Conservation (phyloP, 148 eudicot genomes). For the Nepenthes gracilis region DNA sequence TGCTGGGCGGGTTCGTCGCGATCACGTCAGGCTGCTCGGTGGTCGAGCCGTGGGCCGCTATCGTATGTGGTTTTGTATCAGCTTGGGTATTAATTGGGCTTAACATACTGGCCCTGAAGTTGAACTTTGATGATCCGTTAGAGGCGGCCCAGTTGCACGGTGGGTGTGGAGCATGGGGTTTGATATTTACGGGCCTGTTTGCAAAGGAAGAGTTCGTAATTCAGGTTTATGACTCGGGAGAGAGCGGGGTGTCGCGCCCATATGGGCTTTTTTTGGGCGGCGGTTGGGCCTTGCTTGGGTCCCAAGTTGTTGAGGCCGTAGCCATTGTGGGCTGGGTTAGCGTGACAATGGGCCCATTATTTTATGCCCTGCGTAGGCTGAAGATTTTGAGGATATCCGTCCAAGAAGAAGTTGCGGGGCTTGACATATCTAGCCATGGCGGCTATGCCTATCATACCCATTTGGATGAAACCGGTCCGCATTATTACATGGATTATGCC, state of each 20-base stretch:
- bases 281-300: constrained; percentile 50
- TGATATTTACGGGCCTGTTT: constrained; percentile 53
- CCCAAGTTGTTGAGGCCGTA: constrained; percentile 38
- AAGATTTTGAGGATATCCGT: constrained; percentile 40
- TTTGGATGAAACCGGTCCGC: constrained; percentile 29
- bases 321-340: constrained; percentile 55
- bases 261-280: constrained; percentile 59
- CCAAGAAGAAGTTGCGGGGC: constrained; percentile 56
- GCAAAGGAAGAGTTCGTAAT: constrained; percentile 53
- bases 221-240: constrained; percentile 39
- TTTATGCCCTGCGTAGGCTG: constrained; percentile 36
- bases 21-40: constrained; percentile 68
- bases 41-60: constrained; percentile 77
- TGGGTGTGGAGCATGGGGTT: constrained; percentile 72
- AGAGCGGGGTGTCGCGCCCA: constrained; percentile 25
- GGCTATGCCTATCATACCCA: constrained; percentile 54
- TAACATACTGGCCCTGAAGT: constrained; percentile 32
- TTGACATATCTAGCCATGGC: constrained; percentile 62
- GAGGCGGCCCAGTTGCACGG: constrained; percentile 68
- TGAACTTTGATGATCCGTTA: constrained; percentile 48
- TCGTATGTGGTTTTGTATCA: constrained; percentile 42
- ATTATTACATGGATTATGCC: constrained; percentile 15
- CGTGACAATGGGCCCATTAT: constrained; percentile 56
- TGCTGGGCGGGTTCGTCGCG: constrained; percentile 60
- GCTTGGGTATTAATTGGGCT: constrained; percentile 59